Percentiles rank a stretch among this genome's conserved stretches.
phyloP scores from a whole-genome alignment of 2,329 filamentous ascomycete genomes.

The Arthrobotrys conoides region DNA sequence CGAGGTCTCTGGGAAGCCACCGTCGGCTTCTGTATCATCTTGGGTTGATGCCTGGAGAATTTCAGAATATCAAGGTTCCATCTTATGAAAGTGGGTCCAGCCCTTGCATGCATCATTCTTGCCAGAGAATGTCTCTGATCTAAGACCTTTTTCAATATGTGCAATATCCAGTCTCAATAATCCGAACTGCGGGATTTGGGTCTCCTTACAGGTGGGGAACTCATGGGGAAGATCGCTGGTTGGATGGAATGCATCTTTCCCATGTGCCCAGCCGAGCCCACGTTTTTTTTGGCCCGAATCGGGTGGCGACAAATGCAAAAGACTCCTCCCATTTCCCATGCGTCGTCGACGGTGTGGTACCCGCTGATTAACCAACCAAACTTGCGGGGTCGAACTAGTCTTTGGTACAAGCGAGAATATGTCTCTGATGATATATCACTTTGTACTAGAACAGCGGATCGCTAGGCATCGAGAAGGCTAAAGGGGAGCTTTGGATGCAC shows the following conservation, averaged over 20 bases:
- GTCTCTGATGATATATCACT: conserved; percentile 17
- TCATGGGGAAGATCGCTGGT: conserved; percentile 41
- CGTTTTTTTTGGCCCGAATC: conserved; percentile 53
- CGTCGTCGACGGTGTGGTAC: conserved; percentile 31
- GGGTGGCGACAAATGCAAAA: conserved; percentile 38
- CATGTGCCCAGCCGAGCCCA: conserved; percentile 55
- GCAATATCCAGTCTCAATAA: conserved; percentile 41
- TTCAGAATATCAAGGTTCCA: conserved; percentile 40
- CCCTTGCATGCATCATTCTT: conserved; percentile 61
- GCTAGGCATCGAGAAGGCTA: conserved; percentile 45
- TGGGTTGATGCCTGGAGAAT: conserved; percentile 53
- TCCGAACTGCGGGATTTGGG: conserved; percentile 57
- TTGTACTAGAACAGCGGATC: conserved; percentile 45
- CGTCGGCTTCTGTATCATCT: conserved; percentile 57
- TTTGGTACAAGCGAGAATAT: conserved; percentile 26
- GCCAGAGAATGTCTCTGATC: conserved; percentile 59
- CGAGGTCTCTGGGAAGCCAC: conserved; percentile 54
- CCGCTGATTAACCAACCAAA: conserved; percentile 27
- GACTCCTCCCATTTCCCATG: conserved; percentile 29
- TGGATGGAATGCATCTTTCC: conserved; percentile 34
- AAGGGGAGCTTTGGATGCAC: conserved; percentile 4
- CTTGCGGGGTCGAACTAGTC: conserved; percentile 20
- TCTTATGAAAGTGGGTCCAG: conserved; percentile 34
- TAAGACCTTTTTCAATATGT: conserved; percentile 42
- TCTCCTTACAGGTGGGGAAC: conserved; percentile 34